Percentiles rank a stretch among this genome's conserved stretches.
Evolutionary conservation across 352 stramenopile species (phyloP).

Genomic region (Pythium monospermum): DNA sequence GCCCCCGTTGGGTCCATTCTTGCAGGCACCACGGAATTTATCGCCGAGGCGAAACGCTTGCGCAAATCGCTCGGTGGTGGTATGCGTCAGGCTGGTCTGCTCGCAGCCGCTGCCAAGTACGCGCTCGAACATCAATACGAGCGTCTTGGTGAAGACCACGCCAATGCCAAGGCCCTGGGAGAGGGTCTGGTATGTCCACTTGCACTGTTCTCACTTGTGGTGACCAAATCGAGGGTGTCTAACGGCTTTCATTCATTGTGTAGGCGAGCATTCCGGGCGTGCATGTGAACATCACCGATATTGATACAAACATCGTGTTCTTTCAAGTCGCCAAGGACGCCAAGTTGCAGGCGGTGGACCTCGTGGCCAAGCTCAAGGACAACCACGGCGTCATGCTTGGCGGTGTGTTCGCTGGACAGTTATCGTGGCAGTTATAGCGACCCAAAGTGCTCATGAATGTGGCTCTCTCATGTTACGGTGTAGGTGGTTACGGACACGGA

Average conservation of each 20-base stretch:
- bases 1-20: constrained; percentile 93
- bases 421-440: too few species aligned
- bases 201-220: too few species aligned
- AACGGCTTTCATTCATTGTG: not conserved
- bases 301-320: constrained; percentile 91
- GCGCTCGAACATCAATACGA: constrained; percentile 88
- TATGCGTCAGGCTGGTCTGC: constrained; percentile 94
- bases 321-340: constrained; percentile 53
- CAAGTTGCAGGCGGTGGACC: constrained; percentile 47
- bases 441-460: too few species aligned
- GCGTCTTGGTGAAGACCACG: constrained; percentile 78
- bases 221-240: too few species aligned
- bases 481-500: constrained; percentile 52
- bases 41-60: constrained; percentile 83
- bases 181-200: constrained; percentile 30
- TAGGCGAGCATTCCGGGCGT: constrained; percentile 57
- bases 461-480: not conserved
- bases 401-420: constrained; percentile 14
- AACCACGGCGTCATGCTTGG: constrained; percentile 72
- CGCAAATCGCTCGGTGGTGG: constrained; percentile 96
- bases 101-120: constrained; percentile 91
- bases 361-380: constrained; percentile 50
- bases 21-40: constrained; percentile 87
- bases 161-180: constrained; percentile 67
- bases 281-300: constrained; percentile 40